Conservation (phyloP, 1,139 yeast species). For the Protomyces pachydermus region DNA sequence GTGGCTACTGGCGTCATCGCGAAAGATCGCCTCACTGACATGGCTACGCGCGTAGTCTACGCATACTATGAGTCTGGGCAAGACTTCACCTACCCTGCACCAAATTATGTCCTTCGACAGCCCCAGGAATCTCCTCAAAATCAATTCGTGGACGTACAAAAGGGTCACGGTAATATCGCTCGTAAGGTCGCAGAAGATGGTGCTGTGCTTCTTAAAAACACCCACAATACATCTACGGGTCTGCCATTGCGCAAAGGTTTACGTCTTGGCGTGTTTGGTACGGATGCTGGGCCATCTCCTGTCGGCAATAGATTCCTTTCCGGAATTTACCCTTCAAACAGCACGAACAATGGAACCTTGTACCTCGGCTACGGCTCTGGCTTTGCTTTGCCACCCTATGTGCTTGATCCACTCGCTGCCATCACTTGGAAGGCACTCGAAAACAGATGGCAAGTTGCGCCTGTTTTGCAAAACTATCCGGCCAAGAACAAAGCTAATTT, state of each 20-base stretch:
- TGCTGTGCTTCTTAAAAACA: constrained; percentile 53
- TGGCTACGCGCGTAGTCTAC: constrained; percentile 57
- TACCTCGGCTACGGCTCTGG: constrained; percentile 46
- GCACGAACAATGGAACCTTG: constrained; percentile 14
- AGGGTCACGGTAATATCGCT: constrained; percentile 44
- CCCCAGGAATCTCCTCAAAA: constrained; percentile 28
- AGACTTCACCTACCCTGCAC: not conserved
- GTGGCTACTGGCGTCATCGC: constrained; percentile 55
- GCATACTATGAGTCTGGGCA: constrained; percentile 47
- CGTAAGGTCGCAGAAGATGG: constrained; percentile 51
- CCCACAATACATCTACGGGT: constrained; percentile 42
- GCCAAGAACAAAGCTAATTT: not conserved
- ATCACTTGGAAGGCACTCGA: constrained; percentile 33
- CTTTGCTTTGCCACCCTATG: constrained; percentile 51
- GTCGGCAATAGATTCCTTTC: constrained; percentile 36
- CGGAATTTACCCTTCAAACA: constrained; percentile 37
- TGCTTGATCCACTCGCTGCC: constrained; percentile 49
- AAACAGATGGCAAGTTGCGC: constrained; percentile 32
- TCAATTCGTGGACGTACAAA: constrained; percentile 51
- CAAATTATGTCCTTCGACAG: not conserved
- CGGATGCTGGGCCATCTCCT: constrained; percentile 37
- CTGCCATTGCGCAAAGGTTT: constrained; percentile 51
- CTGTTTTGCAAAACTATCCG: constrained; percentile 38
- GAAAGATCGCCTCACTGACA: constrained; percentile 54
- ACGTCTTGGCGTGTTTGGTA: constrained; percentile 46